Evolutionary conservation across 2,329 filamentous ascomycete species (phyloP).

Genomic region (Pochonia chlamydosporia): DNA sequence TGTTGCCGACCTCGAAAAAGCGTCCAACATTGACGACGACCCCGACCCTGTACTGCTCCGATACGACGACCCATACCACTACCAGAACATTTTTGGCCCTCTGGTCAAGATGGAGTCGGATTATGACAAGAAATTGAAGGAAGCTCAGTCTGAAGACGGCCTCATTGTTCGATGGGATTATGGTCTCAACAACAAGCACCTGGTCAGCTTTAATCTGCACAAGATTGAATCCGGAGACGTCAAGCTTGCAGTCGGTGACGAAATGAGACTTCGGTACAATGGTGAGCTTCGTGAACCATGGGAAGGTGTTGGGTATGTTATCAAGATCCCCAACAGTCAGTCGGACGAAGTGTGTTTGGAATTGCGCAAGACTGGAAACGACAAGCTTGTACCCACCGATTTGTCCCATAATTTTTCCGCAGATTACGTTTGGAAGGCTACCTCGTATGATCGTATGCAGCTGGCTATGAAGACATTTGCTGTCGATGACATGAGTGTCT

Average conservation of each 20-base stretch:
- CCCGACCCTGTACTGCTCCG: slow-evolving; percentile 86
- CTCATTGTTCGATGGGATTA: slow-evolving; percentile 90
- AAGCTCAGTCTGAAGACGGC: slow-evolving; percentile 96
- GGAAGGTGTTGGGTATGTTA: slow-evolving; percentile 98
- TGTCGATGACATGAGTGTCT: slow-evolving; percentile 95
- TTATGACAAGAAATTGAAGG: slow-evolving; percentile 98
- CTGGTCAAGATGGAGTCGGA: slow-evolving; percentile 99
- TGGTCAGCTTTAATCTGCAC: slow-evolving; percentile 90
- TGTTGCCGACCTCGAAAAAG: slow-evolving; percentile 85
- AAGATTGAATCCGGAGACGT: slow-evolving; percentile 98
- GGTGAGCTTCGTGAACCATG: slow-evolving; percentile 87
- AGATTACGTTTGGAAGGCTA: slow-evolving; percentile 99
- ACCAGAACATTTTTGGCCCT: slow-evolving; percentile 97
- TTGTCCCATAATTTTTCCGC: slow-evolving; percentile 97
- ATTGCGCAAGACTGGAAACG: slow-evolving; percentile 86
- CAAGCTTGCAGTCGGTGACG: slow-evolving; percentile 94
- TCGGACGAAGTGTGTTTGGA: slow-evolving; percentile 97
- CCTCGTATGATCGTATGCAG: slow-evolving; percentile 98
- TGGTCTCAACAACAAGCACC: slow-evolving; percentile 93
- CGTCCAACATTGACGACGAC: slow-evolving; percentile 86
- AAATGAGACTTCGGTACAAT: slow-evolving; percentile 96
- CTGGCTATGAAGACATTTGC: slow-evolving; percentile 99
- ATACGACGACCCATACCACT: slow-evolving; percentile 97
- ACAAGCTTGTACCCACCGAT: slow-evolving; percentile 92
- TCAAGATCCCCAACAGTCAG: slow-evolving; percentile 99